Evolutionary conservation across 768 basidiomycete genomes (phyloP).

Genomic region (Boletus pseudo-olivaceus): DNA sequence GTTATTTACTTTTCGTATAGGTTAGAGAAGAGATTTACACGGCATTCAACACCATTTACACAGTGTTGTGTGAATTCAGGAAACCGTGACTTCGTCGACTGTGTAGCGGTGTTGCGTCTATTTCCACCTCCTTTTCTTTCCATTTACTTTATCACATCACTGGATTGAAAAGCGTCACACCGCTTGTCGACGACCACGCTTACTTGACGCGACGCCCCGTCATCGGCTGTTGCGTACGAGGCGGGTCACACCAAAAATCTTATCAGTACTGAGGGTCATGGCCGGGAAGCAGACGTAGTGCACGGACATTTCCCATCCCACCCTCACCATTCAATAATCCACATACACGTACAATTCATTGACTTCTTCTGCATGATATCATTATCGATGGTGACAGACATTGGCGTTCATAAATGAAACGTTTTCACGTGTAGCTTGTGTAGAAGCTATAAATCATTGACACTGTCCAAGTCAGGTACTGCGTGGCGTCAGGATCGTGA

Average conservation of each 20-base stretch:
- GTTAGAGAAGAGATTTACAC: conserved; percentile 99
- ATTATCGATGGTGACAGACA: conserved; percentile 22
- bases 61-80: conserved; percentile 92
- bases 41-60: conserved; percentile 99
- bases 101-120: neutral
- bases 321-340: conserved; percentile 29
- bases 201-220: neutral
- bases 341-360: conserved; percentile 21
- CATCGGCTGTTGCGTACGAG: neutral
- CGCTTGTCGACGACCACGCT: conserved; percentile 2
- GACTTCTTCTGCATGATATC: conserved; percentile 27
- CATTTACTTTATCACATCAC: neutral
- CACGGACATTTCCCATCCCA: conserved; percentile 33
- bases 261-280: conserved; percentile 29
- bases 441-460: neutral
- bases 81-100: conserved; percentile 51
- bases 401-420: conserved; percentile 12
- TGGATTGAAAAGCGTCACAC: neutral
- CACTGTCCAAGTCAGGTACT: neutral
- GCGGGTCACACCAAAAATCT: conserved; percentile 15
- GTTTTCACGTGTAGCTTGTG: neutral
- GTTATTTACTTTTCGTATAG: conserved; percentile 43
- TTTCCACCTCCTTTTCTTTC: neutral
- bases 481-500: neutral
- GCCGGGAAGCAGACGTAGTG: conserved; percentile 36